Evolutionary conservation across 1,139 yeast species (phyloP), one percentile per base, ranked within the genome.

Genomic region (Blastobotrys apis): DNA sequence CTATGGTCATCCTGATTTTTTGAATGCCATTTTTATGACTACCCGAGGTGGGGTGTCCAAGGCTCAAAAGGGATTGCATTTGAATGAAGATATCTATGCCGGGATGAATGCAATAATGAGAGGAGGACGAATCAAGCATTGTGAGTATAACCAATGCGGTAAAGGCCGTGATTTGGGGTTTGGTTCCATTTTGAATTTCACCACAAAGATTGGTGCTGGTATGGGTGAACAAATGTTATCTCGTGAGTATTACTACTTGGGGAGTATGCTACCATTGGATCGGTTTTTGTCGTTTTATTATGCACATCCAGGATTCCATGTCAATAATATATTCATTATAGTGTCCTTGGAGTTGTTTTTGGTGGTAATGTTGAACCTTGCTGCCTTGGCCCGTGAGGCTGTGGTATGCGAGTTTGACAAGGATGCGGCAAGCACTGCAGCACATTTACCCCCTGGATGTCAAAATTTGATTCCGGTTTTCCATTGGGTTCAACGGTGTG

Each of bases 161-260:
- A 87, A 87, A 61, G 96, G 96, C 0, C 69, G 96, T 50, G 96
- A 87, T 64, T 68, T 87, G 32, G 96, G 96, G 0, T 87, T 87
- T 63, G 81, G 84, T 0, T 83, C 95, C 0, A 84, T 87, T 41
- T 68, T 86, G 49, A 86, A 85, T 56, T 87, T 87, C 60, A 86
- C 94, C 0, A 80, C 92, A 0, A 87, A 87, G 58, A 86, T 87
- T 57, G 96, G 96, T 0, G 90, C 95, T 34, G 96, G 96, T 1
- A 87, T 87, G 96, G 96, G 95, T 0, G 96, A 87, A 58, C 96
- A 87, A 56, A 73, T 85, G 59, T 65, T 87, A 13, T 85, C 95
- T 4, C 68, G 96, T 52, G 96, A 87, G 57, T 85, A 87, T 58
- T 86, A 77, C 59, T 84, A 84, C 58, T 66, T 87, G 50, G 95